Evolutionary conservation across 495 filamentous ascomycete species (phyloP).

Genomic region (Cairneyella variabilis): DNA sequence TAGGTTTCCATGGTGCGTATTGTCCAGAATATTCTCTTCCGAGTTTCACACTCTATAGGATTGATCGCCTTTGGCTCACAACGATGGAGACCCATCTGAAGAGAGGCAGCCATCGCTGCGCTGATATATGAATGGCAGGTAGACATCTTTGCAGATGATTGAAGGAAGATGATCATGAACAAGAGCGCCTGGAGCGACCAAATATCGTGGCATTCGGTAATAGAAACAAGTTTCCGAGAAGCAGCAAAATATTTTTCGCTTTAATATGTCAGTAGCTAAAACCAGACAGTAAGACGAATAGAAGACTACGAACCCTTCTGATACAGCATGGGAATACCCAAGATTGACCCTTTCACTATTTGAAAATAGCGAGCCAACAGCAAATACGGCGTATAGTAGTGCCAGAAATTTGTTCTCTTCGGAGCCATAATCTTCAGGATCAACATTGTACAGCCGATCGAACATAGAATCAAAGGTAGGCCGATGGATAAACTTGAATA

Average conservation of each 20-base stretch:
- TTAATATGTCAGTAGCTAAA: conserved; percentile 8
- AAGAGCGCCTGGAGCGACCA: conserved; percentile 64
- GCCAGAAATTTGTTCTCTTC: conserved; percentile 66
- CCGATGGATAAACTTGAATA: conserved; percentile 66
- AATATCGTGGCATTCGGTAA: conserved; percentile 69
- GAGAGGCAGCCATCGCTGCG: conserved; percentile 61
- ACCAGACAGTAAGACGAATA: background rate
- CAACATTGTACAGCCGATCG: conserved; percentile 59
- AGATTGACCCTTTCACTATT: conserved; percentile 30
- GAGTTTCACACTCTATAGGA: conserved; percentile 62
- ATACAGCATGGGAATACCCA: conserved; percentile 62
- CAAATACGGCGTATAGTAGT: conserved; percentile 62
- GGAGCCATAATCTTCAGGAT: conserved; percentile 55
- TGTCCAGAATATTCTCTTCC: conserved; percentile 71
- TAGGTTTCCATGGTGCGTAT: conserved; percentile 74
- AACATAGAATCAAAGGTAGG: conserved; percentile 62
- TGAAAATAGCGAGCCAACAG: conserved; percentile 63
- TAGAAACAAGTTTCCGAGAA: conserved; percentile 63
- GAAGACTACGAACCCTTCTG: conserved; percentile 59
- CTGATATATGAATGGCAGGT: conserved; percentile 76
- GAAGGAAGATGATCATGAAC: conserved; percentile 72
- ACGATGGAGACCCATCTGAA: conserved; percentile 70
- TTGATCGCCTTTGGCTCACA: conserved; percentile 50
- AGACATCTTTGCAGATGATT: conserved; percentile 67
- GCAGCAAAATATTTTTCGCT: conserved; percentile 69